Evolutionary conservation across 192 early-diverging fungal genomes (phyloP).

Genomic region (Podila epicladia): DNA sequence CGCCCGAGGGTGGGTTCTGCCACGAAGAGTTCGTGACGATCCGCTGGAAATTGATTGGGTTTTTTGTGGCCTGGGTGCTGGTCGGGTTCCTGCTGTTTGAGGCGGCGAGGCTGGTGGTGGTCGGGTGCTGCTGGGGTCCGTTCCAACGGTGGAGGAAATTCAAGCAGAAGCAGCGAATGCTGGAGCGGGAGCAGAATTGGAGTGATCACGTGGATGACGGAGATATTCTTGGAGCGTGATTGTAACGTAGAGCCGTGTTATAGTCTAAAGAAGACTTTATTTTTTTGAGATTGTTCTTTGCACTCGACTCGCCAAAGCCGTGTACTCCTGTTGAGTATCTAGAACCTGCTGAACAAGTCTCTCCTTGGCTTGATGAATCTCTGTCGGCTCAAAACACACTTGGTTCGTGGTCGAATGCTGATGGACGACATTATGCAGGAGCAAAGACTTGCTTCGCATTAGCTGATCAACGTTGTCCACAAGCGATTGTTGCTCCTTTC

Average conservation of each 20-base stretch:
- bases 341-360: constrained; percentile 1
- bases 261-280: too few relatives aligned
- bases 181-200: constrained; percentile 1
- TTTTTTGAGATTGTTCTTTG: constrained; percentile 2
- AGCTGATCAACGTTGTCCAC: constrained; percentile 12
- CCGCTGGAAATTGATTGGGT: constrained; percentile 55
- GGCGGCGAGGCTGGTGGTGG: constrained; percentile 25
- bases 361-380: constrained; percentile 6
- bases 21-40: constrained; percentile 60
- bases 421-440: constrained; percentile 11
- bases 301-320: constrained; percentile 2
- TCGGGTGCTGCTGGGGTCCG: constrained; percentile 37
- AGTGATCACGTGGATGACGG: background rate
- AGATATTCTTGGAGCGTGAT: background rate
- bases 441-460: background rate
- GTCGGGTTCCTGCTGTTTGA: constrained; percentile 51
- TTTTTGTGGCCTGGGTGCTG: constrained; percentile 56
- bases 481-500: background rate
- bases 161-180: constrained; percentile 7
- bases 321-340: constrained; percentile 13
- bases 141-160: constrained; percentile 20
- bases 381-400: constrained; percentile 16
- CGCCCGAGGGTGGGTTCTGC: constrained; percentile 66
- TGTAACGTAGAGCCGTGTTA: too few relatives aligned
- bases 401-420: constrained; percentile 28